These are phyloP conservation scores for Trichoderma brevicompactum DNA, from an alignment of 2,329 filamentous ascomycete species.

Conservation along the genomic window DNA sequence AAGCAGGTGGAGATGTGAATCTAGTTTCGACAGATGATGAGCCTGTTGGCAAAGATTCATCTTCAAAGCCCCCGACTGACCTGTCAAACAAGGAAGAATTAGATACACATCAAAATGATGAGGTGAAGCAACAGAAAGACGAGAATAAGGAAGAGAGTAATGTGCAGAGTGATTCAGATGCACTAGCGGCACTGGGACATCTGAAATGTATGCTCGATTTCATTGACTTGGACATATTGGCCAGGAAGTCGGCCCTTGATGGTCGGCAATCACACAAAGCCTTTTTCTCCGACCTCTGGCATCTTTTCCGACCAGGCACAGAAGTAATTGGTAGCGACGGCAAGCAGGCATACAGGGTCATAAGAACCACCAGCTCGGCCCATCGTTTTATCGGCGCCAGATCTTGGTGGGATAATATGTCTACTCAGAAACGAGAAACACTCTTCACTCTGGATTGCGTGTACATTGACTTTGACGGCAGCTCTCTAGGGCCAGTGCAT, in stretches of 20 bases:
- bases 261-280: neutral
- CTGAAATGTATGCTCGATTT: conserved; percentile 16
- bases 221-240: neutral
- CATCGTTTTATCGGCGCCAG: neutral
- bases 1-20: neutral
- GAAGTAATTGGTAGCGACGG: conserved; percentile 30
- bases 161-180: neutral
- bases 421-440: neutral
- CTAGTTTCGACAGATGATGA: neutral
- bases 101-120: neutral
- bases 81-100: too few species aligned
- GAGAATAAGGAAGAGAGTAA: neutral
- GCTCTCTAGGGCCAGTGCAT: conserved; percentile 36
- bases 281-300: conserved; percentile 37
- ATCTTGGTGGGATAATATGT: neutral
- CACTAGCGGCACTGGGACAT: conserved; percentile 11
- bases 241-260: neutral
- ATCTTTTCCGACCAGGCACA: conserved; percentile 37
- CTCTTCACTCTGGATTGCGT: conserved; percentile 32
- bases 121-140: neutral
- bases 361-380: conserved; percentile 27
- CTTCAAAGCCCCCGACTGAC: neutral
- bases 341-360: conserved; percentile 37
- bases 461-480: conserved; percentile 42
- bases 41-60: neutral